These are phyloP conservation scores for Tremella mesenterica DNA, from an alignment of 768 basidiomycete species.

Conservation along the genomic window DNA sequence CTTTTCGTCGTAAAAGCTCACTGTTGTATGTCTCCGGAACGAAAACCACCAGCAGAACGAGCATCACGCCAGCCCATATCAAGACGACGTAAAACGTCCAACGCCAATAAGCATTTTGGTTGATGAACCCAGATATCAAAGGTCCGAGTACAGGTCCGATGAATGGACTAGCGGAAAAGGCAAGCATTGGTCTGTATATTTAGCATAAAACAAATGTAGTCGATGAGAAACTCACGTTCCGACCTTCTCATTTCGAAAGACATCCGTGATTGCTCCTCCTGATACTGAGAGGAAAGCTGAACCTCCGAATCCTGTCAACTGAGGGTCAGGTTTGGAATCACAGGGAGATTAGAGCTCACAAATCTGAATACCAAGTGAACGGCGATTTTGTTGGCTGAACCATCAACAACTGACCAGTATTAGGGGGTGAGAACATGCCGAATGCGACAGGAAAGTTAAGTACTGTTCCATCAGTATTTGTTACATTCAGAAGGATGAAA, in stretches of 20 bases:
- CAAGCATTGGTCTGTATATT: constrained; percentile 49
- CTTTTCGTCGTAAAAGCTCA: constrained; percentile 56
- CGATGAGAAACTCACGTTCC: constrained; percentile 40
- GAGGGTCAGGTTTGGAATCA: background rate
- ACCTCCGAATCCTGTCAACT: constrained; percentile 52
- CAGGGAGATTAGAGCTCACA: background rate
- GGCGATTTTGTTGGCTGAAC: constrained; percentile 43
- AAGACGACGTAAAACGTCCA: constrained; percentile 68
- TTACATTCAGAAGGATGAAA: background rate
- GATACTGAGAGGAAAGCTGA: constrained; percentile 57
- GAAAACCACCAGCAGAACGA: constrained; percentile 52
- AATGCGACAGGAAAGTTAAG: constrained; percentile 68
- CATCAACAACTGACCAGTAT: background rate
- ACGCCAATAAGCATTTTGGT: constrained; percentile 50
- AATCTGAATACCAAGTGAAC: constrained; percentile 59
- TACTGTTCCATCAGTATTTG: constrained; percentile 20
- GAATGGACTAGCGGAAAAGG: constrained; percentile 54
- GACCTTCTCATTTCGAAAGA: constrained; percentile 54
- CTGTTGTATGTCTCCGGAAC: constrained; percentile 67
- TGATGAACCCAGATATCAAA: constrained; percentile 55
- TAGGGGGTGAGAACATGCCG: background rate
- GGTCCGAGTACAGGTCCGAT: constrained; percentile 51
- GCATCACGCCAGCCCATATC: constrained; percentile 60
- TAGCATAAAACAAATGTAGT: background rate
- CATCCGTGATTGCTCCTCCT: constrained; percentile 56